These are phyloP conservation scores for Neurospora crassa DNA, from an alignment of 2,329 filamentous ascomycete species.

Conservation along the genomic window DNA sequence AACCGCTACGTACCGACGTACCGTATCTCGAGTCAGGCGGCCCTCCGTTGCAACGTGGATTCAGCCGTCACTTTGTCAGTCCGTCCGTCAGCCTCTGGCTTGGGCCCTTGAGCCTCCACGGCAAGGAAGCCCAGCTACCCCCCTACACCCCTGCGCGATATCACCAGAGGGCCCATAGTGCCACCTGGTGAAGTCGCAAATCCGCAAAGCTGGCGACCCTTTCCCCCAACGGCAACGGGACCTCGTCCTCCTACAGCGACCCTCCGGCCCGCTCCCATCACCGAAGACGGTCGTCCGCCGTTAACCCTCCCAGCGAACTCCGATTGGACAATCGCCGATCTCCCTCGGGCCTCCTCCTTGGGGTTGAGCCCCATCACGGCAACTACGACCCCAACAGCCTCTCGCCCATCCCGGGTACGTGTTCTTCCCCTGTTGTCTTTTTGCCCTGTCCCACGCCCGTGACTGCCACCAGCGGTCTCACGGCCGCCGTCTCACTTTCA, in stretches of 20 bases:
- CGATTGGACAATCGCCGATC: constrained; percentile 23
- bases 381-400: constrained; percentile 30
- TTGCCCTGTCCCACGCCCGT: not conserved
- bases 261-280: constrained; percentile 38
- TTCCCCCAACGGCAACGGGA: constrained; percentile 32
- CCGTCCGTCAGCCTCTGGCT: not conserved
- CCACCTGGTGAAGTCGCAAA: constrained; percentile 18
- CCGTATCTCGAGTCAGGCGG: not conserved
- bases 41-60: not conserved
- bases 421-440: constrained; percentile 9
- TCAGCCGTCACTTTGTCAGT: not conserved
- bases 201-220: constrained; percentile 40
- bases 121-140: not conserved
- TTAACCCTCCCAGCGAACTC: constrained; percentile 23
- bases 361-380: constrained; percentile 28
- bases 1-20: not conserved
- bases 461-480: not conserved
- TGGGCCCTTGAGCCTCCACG: not conserved
- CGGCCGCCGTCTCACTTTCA: not conserved
- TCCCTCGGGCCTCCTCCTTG: constrained; percentile 27
- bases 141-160: constrained; percentile 6
- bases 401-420: constrained; percentile 49
- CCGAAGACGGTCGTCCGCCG: constrained; percentile 39
- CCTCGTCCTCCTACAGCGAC: constrained; percentile 46
- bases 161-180: constrained; percentile 15